phyloP scores from a whole-genome alignment of 2,329 filamentous ascomycete genomes.

The Xylariaceae sp. region DNA sequence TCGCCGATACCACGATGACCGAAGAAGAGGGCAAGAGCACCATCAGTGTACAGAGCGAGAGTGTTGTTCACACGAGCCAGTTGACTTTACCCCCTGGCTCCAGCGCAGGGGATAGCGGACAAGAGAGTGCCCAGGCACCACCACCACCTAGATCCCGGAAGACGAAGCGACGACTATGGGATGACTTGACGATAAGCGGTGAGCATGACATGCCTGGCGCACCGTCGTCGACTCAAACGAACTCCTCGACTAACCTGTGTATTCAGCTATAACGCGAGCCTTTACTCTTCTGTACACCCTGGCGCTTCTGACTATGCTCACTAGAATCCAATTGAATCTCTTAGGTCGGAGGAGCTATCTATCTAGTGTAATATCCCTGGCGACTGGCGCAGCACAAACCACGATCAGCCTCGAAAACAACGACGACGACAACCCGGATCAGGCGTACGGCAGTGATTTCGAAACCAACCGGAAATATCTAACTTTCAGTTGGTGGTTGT shows the following conservation, averaged over 20 bases:
- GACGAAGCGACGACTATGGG: slow-evolving; percentile 92
- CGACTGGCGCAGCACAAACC: slow-evolving; percentile 65
- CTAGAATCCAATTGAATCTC: slow-evolving; percentile 92
- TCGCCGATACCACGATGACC: slow-evolving; percentile 65
- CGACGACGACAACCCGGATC: slow-evolving; percentile 79
- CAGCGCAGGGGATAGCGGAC: slow-evolving; percentile 36
- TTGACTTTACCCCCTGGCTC: slow-evolving; percentile 52
- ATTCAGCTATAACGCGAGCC: slow-evolving; percentile 75
- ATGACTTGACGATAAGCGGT: slow-evolving; percentile 95
- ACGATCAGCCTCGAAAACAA: slow-evolving; percentile 89
- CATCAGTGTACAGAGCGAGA: slow-evolving; percentile 70
- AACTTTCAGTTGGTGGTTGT: slow-evolving; percentile 96
- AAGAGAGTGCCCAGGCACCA: slow-evolving; percentile 36
- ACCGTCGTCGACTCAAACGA: background rate
- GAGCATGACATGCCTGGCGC: slow-evolving; percentile 34
- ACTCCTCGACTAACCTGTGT: slow-evolving; percentile 5
- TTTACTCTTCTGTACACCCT: slow-evolving; percentile 92
- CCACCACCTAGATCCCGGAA: slow-evolving; percentile 53
- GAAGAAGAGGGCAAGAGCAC: slow-evolving; percentile 81
- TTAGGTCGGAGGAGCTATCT: slow-evolving; percentile 93
- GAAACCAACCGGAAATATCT: slow-evolving; percentile 93
- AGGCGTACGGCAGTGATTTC: slow-evolving; percentile 85
- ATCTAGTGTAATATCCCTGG: slow-evolving; percentile 87
- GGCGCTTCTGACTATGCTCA: slow-evolving; percentile 82
- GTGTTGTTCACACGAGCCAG: slow-evolving; percentile 79